Conservation (phyloP, 2,329 filamentous ascomycete genomes). For the Alternaria triticina region DNA sequence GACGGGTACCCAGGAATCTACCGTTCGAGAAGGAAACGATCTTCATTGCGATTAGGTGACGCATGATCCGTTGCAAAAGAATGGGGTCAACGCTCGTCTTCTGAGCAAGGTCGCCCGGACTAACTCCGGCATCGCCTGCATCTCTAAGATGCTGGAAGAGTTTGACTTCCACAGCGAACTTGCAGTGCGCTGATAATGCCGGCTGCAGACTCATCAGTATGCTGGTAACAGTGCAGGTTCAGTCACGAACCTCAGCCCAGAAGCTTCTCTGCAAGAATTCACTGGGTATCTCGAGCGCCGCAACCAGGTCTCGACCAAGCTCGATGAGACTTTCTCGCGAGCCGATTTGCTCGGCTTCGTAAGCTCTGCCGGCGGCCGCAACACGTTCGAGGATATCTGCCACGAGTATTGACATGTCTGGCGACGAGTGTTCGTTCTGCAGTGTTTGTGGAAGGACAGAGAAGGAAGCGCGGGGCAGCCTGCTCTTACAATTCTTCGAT, state of each 20-base stretch:
- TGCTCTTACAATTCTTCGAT: not conserved
- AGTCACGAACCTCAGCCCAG: conserved; percentile 49
- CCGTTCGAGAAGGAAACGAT: conserved; percentile 35
- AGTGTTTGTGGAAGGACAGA: not conserved
- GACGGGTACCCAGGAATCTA: conserved; percentile 34
- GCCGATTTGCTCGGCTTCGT: conserved; percentile 41
- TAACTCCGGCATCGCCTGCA: conserved; percentile 32
- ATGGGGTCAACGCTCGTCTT: conserved; percentile 38
- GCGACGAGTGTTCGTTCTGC: not conserved
- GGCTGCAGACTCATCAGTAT: conserved; percentile 27
- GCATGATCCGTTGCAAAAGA: conserved; percentile 42
- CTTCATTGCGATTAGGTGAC: conserved; percentile 51
- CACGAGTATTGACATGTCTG: conserved; percentile 12
- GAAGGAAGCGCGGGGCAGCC: not conserved
- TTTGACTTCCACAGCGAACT: conserved; percentile 46
- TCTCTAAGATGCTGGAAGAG: conserved; percentile 45
- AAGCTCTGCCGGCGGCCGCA: conserved; percentile 36
- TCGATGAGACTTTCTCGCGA: conserved; percentile 49
- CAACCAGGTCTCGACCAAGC: conserved; percentile 44
- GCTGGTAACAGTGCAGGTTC: not conserved
- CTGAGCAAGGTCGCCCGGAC: conserved; percentile 29
- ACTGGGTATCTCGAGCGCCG: conserved; percentile 48
- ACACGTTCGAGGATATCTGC: conserved; percentile 20
- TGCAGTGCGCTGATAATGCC: conserved; percentile 46
- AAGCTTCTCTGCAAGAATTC: conserved; percentile 47